Evolutionary conservation across 1,139 yeast genomes (phyloP), one percentile per base, ranked within the genome.

Genomic region (Kodamaea ohmeri): DNA sequence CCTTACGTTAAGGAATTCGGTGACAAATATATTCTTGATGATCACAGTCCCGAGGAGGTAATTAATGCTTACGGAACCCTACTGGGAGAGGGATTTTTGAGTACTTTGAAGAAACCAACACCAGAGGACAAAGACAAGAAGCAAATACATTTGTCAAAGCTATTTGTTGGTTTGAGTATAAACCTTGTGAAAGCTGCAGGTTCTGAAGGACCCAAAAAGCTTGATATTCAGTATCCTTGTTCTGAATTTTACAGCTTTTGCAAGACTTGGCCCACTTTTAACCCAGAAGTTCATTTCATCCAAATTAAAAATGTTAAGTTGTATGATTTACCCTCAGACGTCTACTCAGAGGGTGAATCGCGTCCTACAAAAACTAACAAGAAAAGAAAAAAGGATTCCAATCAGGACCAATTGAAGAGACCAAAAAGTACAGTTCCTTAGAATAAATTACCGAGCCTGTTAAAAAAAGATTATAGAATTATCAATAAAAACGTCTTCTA

Each of bases 161-260:
- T 89, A 46, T 94, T 74, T 59, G 78, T 92, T 47, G 98, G 97
- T 0, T 64, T 92, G 36, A 81, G 82, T 31, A 71, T 90, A 25
- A 71, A 76, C 43, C 61, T 83, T 39, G 42, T 44, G 25, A 61
- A 56, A 24, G 73, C 54, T 12, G 40, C 37, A 25, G 68, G 44
- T 31, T 63, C 39, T 50, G 58, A 36, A 41, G 76, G 72, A 9
- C 78, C 69, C 24, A 81, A 78, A 53, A 83, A 81, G 51, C 71
- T 92, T 45, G 97, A 92, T 56, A 84, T 92, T 37, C 96, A 88
- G 51, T 76, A 83, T 49, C 97, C 97, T 7, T 90, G 97, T 55
- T 76, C 88, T 14, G 98, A 92, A 45, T 92, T 90, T 57, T 87
- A 74, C 61, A 80, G 74, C 37, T 64, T 88, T 13, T 87, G 97